A percentile compares a stretch with the other conserved stretches of the same genome.
Evolutionary conservation across 2,329 filamentous ascomycete species (phyloP).

Genomic region (Tolypocladium capitatum): DNA sequence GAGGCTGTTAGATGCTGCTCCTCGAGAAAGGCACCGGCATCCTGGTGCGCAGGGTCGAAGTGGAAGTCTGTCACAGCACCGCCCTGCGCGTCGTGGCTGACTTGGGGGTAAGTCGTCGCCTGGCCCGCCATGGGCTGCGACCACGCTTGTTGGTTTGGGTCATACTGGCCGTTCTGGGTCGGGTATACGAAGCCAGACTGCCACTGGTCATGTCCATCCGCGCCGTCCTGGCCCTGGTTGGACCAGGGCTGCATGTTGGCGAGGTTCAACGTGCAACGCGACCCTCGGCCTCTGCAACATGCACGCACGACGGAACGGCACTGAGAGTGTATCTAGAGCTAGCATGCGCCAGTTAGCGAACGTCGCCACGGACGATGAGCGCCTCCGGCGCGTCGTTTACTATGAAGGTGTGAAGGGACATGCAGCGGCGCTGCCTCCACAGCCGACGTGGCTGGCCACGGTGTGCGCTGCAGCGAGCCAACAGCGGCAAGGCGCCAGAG

Average conservation of each 20-base stretch:
- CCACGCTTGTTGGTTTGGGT: constrained; percentile 24
- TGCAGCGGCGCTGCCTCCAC: background rate
- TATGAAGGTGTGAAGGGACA: background rate
- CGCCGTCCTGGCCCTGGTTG: constrained; percentile 21
- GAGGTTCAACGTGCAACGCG: constrained; percentile 7
- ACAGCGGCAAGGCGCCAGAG: background rate
- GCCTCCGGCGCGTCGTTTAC: background rate
- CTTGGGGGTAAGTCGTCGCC: constrained; percentile 16
- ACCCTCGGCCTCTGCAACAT: constrained; percentile 5
- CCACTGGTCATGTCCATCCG: constrained; percentile 22
- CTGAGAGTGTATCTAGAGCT: constrained; percentile 12
- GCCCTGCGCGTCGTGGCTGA: constrained; percentile 15
- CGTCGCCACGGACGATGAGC: constrained; percentile 5
- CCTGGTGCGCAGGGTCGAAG: constrained; percentile 18
- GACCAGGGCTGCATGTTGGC: constrained; percentile 28
- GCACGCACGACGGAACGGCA: constrained; percentile 8
- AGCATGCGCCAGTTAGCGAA: constrained; percentile 16
- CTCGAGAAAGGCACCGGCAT: constrained; percentile 19
- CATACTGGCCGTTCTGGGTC: constrained; percentile 22
- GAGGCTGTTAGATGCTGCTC: constrained; percentile 14
- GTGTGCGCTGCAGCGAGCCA: background rate
- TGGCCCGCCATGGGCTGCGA: constrained; percentile 21
- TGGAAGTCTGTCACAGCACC: constrained; percentile 17
- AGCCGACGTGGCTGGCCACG: background rate
- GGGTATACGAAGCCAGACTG: constrained; percentile 19